Evolutionary conservation across 1,139 yeast species (phyloP).

Genomic region (Geotrichum restrictum): DNA sequence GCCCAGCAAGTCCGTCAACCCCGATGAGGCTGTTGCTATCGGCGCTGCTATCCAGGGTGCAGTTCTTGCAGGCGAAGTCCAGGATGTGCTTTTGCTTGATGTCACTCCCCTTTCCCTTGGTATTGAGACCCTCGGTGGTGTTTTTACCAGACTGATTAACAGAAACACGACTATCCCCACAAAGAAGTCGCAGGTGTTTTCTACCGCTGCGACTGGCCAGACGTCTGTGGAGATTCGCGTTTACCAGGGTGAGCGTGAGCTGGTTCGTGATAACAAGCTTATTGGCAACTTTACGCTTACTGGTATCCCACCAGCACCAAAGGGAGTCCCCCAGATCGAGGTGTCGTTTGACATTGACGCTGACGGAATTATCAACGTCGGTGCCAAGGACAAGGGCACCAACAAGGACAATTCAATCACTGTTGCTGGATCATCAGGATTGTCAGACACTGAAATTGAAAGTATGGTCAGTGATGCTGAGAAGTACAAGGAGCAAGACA

Average conservation of each 20-base stretch:
- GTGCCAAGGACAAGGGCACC: conserved; percentile 97
- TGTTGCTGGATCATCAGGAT: conserved; percentile 97
- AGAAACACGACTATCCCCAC: conserved; percentile 98
- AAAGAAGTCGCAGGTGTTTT: conserved; percentile 93
- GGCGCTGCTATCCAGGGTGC: conserved; percentile 99
- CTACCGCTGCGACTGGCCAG: conserved; percentile 98
- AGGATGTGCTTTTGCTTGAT: conserved; percentile 88
- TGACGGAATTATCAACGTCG: conserved; percentile 97
- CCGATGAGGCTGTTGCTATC: conserved; percentile 99
- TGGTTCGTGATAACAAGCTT: conserved; percentile 96
- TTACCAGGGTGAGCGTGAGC: conserved; percentile 99
- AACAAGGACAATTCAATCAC: conserved; percentile 98
- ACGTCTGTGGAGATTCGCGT: conserved; percentile 98
- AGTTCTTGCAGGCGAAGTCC: conserved; percentile 96
- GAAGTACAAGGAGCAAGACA: conserved; percentile 94
- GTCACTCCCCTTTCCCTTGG: conserved; percentile 97
- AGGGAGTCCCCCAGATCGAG: conserved; percentile 99
- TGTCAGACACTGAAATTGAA: conserved; percentile 93
- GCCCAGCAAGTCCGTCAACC: conserved; percentile 98
- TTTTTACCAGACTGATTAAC: conserved; percentile 93
- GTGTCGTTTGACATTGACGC: conserved; percentile 97
- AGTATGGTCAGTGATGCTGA: conserved; percentile 98
- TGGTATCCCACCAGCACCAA: conserved; percentile 97
- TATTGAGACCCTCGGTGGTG: conserved; percentile 99
- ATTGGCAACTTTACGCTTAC: conserved; percentile 95